Conservation (phyloP, 176 grass and related monocot genomes). For the Cenchrus americanus region DNA sequence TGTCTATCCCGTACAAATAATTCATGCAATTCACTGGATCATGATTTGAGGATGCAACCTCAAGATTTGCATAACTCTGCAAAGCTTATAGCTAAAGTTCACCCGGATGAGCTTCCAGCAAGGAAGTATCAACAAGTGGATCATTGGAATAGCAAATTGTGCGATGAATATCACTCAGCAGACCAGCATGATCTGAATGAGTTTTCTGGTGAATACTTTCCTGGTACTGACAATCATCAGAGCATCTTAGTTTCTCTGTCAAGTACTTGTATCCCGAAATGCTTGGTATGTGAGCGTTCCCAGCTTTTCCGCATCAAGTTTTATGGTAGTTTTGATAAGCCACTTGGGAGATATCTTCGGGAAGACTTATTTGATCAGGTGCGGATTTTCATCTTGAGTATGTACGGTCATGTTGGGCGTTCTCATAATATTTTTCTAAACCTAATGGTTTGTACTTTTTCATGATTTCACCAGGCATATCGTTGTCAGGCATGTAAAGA, state of each 20-base stretch:
- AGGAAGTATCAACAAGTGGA: slow-evolving; percentile 41
- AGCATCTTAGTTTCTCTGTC: slow-evolving; percentile 93
- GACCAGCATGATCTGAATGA: slow-evolving; percentile 51
- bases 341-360: slow-evolving; percentile 87
- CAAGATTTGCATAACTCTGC: slow-evolving; percentile 27
- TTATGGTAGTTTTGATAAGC: slow-evolving; percentile 95
- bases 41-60: slow-evolving; percentile 30
- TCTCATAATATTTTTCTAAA: slow-evolving; percentile 24
- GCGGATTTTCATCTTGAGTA: slow-evolving; percentile 1
- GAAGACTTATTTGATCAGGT: slow-evolving; percentile 96
- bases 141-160: slow-evolving; percentile 20
- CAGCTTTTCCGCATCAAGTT: slow-evolving; percentile 91
- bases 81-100: slow-evolving; percentile 22
- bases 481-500: slow-evolving; percentile 77
- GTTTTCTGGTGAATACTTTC: slow-evolving; percentile 56
- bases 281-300: slow-evolving; percentile 61
- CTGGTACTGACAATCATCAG: slow-evolving; percentile 68
- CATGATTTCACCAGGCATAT: slow-evolving; percentile 55
- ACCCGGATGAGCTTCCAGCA: slow-evolving; percentile 29
- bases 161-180: slow-evolving; percentile 36
- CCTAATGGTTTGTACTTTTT: background rate
- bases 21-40: slow-evolving; percentile 32
- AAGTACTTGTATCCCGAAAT: slow-evolving; percentile 75
- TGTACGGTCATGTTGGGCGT: slow-evolving; percentile 1
- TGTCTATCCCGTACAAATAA: slow-evolving; percentile 24